A percentile compares a stretch with the other conserved stretches of the same genome.
phyloP scores from a whole-genome alignment of 73 alveolate species.

The Tetrahymena malaccensis region DNA sequence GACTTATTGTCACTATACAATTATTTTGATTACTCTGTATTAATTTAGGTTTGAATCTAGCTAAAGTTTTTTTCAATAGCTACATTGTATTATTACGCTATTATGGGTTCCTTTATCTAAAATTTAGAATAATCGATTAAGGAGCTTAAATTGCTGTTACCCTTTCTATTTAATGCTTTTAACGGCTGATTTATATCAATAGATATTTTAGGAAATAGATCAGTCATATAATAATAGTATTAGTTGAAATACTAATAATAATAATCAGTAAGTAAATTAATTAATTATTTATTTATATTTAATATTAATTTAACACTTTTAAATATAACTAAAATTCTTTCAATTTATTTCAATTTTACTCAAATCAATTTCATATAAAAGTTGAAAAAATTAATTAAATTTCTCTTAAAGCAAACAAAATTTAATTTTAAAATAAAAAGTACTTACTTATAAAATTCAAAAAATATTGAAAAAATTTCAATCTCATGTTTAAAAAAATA shows the following conservation, averaged over 20 bases:
- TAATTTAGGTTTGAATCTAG: neutral
- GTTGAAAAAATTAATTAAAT: too few relatives aligned
- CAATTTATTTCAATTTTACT: neutral
- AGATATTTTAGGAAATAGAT: neutral
- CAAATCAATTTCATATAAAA: neutral
- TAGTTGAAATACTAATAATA: neutral
- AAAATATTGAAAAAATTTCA: too few relatives aligned
- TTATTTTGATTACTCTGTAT: neutral
- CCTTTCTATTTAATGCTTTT: neutral
- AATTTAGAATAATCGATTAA: neutral
- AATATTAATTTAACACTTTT: too few relatives aligned
- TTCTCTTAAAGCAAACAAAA: too few relatives aligned
- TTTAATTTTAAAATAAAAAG: too few relatives aligned
- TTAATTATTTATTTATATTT: too few relatives aligned
- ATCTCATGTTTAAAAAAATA: too few relatives aligned
- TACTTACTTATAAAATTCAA: too few relatives aligned
- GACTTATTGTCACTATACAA: neutral
- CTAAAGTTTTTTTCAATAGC: neutral
- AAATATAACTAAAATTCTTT: too few relatives aligned
- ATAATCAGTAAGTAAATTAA: neutral
- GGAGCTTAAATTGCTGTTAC: neutral
- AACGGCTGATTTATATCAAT: neutral
- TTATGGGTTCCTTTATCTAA: neutral
- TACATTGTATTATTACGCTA: neutral
- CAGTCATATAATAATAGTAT: neutral